Conservation (phyloP, 768 basidiomycete genomes). For the Trametes coccinea region DNA sequence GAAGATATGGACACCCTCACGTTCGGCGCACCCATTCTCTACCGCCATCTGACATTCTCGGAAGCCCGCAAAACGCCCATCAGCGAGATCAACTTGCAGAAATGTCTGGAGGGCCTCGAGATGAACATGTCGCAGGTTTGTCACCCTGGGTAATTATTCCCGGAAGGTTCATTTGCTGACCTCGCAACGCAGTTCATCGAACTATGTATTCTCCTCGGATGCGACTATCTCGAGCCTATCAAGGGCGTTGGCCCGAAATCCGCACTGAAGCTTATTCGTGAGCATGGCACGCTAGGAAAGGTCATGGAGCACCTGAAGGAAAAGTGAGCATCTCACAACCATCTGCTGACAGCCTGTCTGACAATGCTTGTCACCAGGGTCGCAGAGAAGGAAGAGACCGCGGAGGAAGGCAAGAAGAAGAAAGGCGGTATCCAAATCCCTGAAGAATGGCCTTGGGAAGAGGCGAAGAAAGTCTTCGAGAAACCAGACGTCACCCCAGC, state of each 20-base stretch:
- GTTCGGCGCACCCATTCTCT: constrained; percentile 87
- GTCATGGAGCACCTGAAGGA: constrained; percentile 79
- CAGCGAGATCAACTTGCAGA: constrained; percentile 82
- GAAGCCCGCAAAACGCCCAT: constrained; percentile 98
- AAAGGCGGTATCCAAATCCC: constrained; percentile 81
- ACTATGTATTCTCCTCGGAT: constrained; percentile 93
- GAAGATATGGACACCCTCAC: constrained; percentile 99
- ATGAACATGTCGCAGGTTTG: constrained; percentile 90
- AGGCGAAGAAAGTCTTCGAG: constrained; percentile 88
- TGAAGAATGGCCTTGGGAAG: constrained; percentile 96
- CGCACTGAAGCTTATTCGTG: constrained; percentile 88
- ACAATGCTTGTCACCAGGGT: constrained; percentile 34
- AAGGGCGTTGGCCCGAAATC: constrained; percentile 95
- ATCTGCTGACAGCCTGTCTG: not conserved
- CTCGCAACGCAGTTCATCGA: constrained; percentile 75
- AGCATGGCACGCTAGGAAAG: constrained; percentile 68
- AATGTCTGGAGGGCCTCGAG: constrained; percentile 82
- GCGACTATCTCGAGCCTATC: constrained; percentile 99
- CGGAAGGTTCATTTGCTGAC: not conserved
- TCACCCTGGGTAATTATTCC: not conserved
- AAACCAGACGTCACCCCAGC: constrained; percentile 89
- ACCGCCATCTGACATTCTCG: constrained; percentile 95
- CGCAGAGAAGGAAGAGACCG: constrained; percentile 42
- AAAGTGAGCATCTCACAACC: constrained; percentile 48
- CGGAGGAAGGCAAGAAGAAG: constrained; percentile 58